phyloP scores from a whole-genome alignment of 305 asterid species.

The Fraxinus albicans region DNA sequence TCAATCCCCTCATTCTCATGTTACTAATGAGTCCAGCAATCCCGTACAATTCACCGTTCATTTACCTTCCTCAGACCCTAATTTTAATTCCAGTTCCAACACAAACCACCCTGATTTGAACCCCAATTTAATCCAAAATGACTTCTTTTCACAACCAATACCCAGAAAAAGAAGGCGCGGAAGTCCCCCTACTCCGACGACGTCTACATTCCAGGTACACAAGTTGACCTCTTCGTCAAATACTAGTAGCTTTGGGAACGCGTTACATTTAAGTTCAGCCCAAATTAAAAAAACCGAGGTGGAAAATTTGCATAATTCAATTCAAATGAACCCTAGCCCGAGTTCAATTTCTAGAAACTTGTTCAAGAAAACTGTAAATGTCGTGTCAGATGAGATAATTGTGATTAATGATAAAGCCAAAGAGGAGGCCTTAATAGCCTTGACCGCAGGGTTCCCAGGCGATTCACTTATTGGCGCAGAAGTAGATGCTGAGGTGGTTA shows the following conservation, averaged over 20 bases:
- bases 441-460: slow-evolving; percentile 88
- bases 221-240: slow-evolving; percentile 19
- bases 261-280: slow-evolving; percentile 30
- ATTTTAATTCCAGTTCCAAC: slow-evolving; percentile 17
- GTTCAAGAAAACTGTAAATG: slow-evolving; percentile 36
- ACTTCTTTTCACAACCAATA: slow-evolving; percentile 45
- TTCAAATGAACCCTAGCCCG: slow-evolving; percentile 24
- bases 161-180: slow-evolving; percentile 74
- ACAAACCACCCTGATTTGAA: slow-evolving; percentile 27
- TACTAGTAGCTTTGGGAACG: slow-evolving; percentile 24
- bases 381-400: slow-evolving; percentile 76
- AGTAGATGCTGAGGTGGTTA: slow-evolving; percentile 81
- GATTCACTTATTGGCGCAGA: slow-evolving; percentile 90
- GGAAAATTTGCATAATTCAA: slow-evolving; percentile 29
- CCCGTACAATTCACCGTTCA: slow-evolving; percentile 36
- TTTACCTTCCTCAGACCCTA: slow-evolving; percentile 28
- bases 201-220: slow-evolving; percentile 48
- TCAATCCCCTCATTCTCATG: slow-evolving; percentile 30
- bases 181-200: slow-evolving; percentile 50
- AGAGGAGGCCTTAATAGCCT: slow-evolving; percentile 79
- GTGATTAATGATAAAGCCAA: slow-evolving; percentile 92
- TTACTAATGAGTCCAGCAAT: slow-evolving; percentile 31
- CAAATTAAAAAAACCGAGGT: slow-evolving; percentile 26
- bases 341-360: slow-evolving; percentile 24
- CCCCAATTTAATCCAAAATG: slow-evolving; percentile 35